Conservation (phyloP, 352 stramenopile species). For the Pythium myriotylum region DNA sequence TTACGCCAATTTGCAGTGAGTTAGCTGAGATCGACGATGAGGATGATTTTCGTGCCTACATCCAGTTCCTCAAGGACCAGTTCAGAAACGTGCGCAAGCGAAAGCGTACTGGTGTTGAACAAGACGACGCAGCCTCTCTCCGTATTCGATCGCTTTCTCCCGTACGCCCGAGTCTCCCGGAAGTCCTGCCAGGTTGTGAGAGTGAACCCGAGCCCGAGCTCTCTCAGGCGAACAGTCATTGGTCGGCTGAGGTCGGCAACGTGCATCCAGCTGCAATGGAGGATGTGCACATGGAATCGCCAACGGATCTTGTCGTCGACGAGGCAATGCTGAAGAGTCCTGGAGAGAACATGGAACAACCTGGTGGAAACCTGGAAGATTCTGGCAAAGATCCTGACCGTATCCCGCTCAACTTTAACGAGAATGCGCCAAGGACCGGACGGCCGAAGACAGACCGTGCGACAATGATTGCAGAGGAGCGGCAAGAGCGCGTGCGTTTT, state of each 20-base stretch:
- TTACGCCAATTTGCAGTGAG: conserved; percentile 7
- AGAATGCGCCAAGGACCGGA: conserved; percentile 2
- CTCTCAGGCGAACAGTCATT: conserved; percentile 7
- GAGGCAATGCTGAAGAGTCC: not conserved
- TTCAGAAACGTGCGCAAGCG: conserved; percentile 1
- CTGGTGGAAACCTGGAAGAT: not conserved
- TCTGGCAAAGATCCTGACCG: not conserved
- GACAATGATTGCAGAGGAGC: conserved; percentile 1
- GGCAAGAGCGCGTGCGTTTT: conserved; percentile 10
- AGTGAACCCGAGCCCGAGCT: not conserved
- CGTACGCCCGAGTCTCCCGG: no score
- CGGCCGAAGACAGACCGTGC: conserved; percentile 4
- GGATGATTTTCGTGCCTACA: conserved; percentile 1
- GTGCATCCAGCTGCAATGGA: not conserved
- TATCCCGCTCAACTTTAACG: conserved; percentile 8
- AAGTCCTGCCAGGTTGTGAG: no score
- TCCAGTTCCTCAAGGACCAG: not conserved
- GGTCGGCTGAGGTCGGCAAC: conserved; percentile 1
- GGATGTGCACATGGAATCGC: not conserved
- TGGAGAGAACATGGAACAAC: not conserved
- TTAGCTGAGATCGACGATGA: conserved; percentile 5
- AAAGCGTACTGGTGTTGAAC: not conserved
- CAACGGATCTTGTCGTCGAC: not conserved
- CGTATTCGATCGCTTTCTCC: not conserved
- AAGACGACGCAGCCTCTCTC: no score